Base-by-base conservation (phyloP, 805 yeast species). In the Suhomyces tanzawaensis region DNA sequence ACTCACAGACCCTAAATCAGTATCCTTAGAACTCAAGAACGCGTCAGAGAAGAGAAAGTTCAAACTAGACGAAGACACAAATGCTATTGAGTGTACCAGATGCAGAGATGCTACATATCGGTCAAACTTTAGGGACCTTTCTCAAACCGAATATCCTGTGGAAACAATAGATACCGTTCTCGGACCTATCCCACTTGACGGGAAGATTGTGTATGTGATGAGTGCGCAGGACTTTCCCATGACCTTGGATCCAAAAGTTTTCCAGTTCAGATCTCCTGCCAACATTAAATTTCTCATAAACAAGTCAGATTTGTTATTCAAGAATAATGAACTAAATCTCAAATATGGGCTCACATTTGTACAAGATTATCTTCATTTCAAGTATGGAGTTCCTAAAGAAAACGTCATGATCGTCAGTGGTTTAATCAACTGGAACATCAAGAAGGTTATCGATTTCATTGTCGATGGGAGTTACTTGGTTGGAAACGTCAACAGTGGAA, bases 201-300 rank as follows among this genome's bases (percentile, higher is more conserved):
- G 77, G 3, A 69, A 69, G 7, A 47, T 83, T 1, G 71, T 82
- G 2, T 81, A 83, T 51, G 77, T 85, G 1, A 64, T 82, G 7
- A 81, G 84, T 24, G 79, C 84, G 1, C 57, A 72, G 11, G 95
- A 86, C 47, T 85, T 86, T 52, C 96, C 96, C 1, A 61, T 82
- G 28, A 71, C 81, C 5, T 50, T 81, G 3, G 62, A 72, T 40
- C 48, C 52, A 6, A 46, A 52, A 3, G 58, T 76, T 7, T 50
- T 66, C 18, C 50, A 64, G 26, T 56, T 54, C 30, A 48, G 71
- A 21, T 47, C 62, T 3, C 60, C 70, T 0, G 39, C 48, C n/a
- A 58, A 64, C 4, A 48, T 74, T 17, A 60, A 60, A 32, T 71
- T 69, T 36, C 56, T 72, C 3, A 52, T 71, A 43, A 68, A 63